phyloP scores from a whole-genome alignment of 2,329 filamentous ascomycete species.

The Apiospora saccharicola region DNA sequence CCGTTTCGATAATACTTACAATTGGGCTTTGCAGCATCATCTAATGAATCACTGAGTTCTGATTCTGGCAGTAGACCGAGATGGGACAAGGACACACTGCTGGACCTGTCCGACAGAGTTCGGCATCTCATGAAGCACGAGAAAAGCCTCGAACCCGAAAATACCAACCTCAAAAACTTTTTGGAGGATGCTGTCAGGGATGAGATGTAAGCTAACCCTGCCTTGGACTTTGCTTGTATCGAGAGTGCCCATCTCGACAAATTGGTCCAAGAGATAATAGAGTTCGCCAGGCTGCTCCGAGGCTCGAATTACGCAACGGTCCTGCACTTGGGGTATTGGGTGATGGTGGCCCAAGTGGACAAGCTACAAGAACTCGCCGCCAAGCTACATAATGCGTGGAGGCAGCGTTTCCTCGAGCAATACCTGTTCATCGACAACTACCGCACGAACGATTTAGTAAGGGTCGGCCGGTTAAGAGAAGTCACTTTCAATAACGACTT shows the following conservation, averaged over 20 bases:
- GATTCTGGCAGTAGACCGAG: not conserved
- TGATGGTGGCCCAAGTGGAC: constrained; percentile 47
- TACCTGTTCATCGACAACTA: constrained; percentile 56
- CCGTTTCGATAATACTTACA: constrained; percentile 30
- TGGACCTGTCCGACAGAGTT: constrained; percentile 52
- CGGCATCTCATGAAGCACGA: constrained; percentile 45
- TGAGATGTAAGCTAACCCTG: constrained; percentile 44
- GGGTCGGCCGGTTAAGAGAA: constrained; percentile 49
- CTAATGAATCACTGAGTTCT: constrained; percentile 17
- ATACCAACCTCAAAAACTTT: constrained; percentile 42
- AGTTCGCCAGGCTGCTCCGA: constrained; percentile 47
- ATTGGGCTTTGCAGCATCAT: constrained; percentile 25
- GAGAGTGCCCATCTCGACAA: constrained; percentile 44
- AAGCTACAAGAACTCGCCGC: constrained; percentile 26
- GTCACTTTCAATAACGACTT: constrained; percentile 48
- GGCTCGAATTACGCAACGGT: constrained; percentile 39
- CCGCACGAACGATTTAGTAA: constrained; percentile 43
- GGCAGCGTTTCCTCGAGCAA: constrained; percentile 50
- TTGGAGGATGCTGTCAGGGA: constrained; percentile 48
- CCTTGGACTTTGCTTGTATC: constrained; percentile 50
- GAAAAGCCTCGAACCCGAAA: constrained; percentile 42
- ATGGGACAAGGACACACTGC: constrained; percentile 32
- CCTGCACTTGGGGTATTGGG: constrained; percentile 41
- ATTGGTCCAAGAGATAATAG: constrained; percentile 53
- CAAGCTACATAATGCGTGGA: constrained; percentile 51